Percentiles rank a stretch among this genome's conserved stretches.
Conservation (phyloP, 2,329 filamentous ascomycete species). For the Ilyonectria destructans region DNA sequence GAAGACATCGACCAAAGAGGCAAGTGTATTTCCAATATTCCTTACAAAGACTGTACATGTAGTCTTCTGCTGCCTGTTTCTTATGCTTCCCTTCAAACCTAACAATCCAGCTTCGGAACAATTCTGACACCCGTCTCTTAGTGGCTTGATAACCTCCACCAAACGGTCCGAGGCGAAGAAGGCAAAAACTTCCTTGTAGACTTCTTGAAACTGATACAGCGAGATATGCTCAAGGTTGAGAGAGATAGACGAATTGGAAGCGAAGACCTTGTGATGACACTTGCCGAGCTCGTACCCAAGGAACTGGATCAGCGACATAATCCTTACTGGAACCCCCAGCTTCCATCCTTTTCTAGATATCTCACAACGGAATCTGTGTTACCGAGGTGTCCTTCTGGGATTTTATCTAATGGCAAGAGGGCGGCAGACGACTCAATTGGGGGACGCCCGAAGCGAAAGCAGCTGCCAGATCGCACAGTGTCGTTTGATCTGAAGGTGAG, state of each 20-base stretch:
- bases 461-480: background rate
- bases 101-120: background rate
- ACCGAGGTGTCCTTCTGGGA: background rate
- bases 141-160: background rate
- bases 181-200: background rate
- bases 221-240: background rate
- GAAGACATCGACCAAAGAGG: background rate
- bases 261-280: background rate
- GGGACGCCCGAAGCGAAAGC: background rate
- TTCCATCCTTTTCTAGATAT: background rate
- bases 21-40: background rate
- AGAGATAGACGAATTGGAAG: background rate
- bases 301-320: background rate
- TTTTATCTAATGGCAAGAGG: background rate
- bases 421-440: background rate
- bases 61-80: no score
- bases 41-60: background rate
- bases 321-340: background rate
- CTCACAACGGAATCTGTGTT: background rate
- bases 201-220: background rate
- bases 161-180: background rate
- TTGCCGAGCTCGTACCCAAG: background rate
- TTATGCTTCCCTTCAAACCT: no score
- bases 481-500: background rate
- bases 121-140: background rate